Conservation (phyloP, 176 grass and related monocot species). For the Lolium perenne region DNA sequence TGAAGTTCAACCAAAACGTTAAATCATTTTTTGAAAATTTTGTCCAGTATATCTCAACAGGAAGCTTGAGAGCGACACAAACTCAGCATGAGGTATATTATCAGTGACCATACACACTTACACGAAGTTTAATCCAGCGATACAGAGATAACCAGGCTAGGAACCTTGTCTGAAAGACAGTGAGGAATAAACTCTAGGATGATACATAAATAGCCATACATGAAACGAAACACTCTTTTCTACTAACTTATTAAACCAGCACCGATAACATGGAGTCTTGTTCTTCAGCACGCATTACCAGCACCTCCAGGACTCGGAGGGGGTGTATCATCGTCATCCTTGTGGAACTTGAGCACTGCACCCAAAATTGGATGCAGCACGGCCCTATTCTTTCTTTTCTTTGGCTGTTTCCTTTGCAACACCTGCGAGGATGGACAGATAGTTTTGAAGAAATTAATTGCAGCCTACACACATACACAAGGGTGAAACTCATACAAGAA, state of each 20-base stretch:
- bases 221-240: not conserved
- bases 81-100: not conserved
- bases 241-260: not conserved
- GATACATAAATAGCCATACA: not conserved
- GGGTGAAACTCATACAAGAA: no score
- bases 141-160: not conserved
- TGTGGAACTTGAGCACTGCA: slow-evolving; percentile 39
- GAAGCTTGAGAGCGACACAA: no score
- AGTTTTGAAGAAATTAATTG: not conserved
- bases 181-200: not conserved
- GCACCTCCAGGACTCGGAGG: no score
- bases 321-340: not conserved
- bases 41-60: no score
- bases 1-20: no score
- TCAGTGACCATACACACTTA: not conserved
- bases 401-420: not conserved
- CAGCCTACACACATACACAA: not conserved
- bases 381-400: slow-evolving; percentile 10
- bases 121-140: not conserved
- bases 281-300: not conserved
- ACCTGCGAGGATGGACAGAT: not conserved
- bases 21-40: no score
- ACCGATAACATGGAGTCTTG: not conserved
- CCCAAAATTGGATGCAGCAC: slow-evolving; percentile 13
- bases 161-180: not conserved